phyloP scores from a whole-genome alignment of 164 flowering plant species.

The Berberis thunbergii region DNA sequence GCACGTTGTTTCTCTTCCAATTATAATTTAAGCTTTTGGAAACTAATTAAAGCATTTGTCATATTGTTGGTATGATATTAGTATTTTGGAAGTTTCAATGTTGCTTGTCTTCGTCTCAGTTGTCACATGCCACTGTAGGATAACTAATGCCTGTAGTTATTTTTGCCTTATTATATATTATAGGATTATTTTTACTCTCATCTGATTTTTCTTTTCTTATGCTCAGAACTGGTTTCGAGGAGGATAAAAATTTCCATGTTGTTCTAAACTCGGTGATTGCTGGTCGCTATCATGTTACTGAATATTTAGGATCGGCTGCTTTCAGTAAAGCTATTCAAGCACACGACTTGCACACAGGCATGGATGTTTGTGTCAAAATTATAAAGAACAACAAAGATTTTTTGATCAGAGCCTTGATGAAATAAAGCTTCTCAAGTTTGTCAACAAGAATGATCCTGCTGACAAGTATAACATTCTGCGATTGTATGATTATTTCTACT shows the following conservation, averaged over 20 bases:
- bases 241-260: conserved; percentile 96
- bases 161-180: not conserved
- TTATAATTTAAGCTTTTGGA: not conserved
- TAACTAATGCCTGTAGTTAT: not conserved
- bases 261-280: conserved; percentile 93
- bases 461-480: conserved; percentile 93
- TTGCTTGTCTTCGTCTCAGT: no score
- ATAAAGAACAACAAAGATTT: conserved; percentile 98
- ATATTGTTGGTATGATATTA: no score
- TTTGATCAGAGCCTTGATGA: conserved; percentile 99
- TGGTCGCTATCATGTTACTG: conserved; percentile 98
- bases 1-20: conserved; percentile 23
- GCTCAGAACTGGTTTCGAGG: conserved; percentile 97
- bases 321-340: conserved; percentile 99
- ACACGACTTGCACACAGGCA: conserved; percentile 95
- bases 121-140: no score
- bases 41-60: no score
- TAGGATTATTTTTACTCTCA: not conserved
- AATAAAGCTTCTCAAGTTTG: conserved; percentile 96
- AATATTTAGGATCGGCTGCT: conserved; percentile 99
- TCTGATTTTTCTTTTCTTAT: conserved; percentile 11
- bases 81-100: no score
- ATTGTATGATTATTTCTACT: conserved; percentile 92
- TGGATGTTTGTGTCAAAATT: conserved; percentile 98
- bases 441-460: conserved; percentile 95